These are phyloP conservation scores for Lichtheimia ramosa DNA, from an alignment of 371 early-diverging fungal species.

Conservation along the genomic window DNA sequence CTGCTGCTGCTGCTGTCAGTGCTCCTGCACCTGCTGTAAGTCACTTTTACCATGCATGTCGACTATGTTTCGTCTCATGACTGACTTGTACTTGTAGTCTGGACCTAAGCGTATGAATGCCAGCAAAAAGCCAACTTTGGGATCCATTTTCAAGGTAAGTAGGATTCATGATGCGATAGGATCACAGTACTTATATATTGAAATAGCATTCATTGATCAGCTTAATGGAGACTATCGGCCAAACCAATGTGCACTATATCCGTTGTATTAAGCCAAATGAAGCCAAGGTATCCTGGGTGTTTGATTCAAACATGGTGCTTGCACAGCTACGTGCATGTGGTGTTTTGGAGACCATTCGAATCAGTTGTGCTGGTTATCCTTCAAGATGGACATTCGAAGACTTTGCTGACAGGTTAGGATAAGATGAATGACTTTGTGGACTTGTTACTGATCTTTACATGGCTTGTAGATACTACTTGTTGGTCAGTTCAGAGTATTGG, in stretches of 20 bases:
- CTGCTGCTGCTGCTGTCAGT: conserved; percentile 35
- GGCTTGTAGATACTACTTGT: conserved; percentile 68
- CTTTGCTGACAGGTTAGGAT: conserved; percentile 77
- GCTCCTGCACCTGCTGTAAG: conserved; percentile 12
- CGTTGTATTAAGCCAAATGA: conserved; percentile 98
- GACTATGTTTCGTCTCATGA: background rate
- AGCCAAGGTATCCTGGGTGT: conserved; percentile 84
- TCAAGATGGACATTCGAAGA: conserved; percentile 89
- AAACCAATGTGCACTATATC: conserved; percentile 95
- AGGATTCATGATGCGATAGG: background rate
- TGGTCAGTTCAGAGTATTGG: conserved; percentile 78
- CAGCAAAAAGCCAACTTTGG: conserved; percentile 85
- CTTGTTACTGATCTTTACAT: background rate
- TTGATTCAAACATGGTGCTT: conserved; percentile 93
- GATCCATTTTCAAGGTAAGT: conserved; percentile 74
- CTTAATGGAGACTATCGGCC: conserved; percentile 92
- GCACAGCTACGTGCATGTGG: conserved; percentile 98
- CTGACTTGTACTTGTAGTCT: background rate
- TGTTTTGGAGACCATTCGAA: conserved; percentile 99
- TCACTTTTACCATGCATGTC: background rate
- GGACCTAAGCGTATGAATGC: conserved; percentile 29
- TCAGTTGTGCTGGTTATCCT: conserved; percentile 99
- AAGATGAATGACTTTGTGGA: background rate
- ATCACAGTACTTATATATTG: background rate
- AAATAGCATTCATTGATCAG: conserved; percentile 74